phyloP scores from a whole-genome alignment of 345 rosid genomes.

The Populus nigra region DNA sequence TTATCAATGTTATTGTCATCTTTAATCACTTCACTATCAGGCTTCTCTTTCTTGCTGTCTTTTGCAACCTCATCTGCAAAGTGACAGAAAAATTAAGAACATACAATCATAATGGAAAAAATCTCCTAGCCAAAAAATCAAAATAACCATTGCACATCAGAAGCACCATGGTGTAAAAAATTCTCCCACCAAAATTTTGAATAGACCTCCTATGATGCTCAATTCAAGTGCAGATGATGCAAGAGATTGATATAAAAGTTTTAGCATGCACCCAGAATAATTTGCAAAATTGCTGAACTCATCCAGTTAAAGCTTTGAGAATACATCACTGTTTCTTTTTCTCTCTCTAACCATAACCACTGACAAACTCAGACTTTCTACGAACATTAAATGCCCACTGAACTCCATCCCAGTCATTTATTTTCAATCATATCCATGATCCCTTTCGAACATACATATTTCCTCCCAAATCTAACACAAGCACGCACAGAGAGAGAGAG shows the following conservation, averaged over 20 bases:
- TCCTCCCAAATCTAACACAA: not conserved
- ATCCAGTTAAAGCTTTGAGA: not conserved
- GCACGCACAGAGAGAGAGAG: not conserved
- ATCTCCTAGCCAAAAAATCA: not conserved
- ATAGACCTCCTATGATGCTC: not conserved
- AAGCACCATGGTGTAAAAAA: not conserved
- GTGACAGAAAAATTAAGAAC: constrained; percentile 3
- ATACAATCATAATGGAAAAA: constrained; percentile 5
- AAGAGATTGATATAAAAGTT: not conserved
- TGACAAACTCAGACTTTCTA: not conserved
- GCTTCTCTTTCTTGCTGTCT: constrained; percentile 41
- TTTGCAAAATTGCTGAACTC: not conserved
- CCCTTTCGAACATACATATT: not conserved
- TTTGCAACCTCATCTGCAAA: constrained; percentile 32
- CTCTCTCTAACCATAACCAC: not conserved
- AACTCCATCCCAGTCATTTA: not conserved
- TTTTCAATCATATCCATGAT: not conserved
- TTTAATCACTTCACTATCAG: constrained; percentile 39
- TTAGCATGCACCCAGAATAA: not conserved
- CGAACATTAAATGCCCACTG: not conserved
- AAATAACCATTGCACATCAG: not conserved
- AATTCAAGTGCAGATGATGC: not conserved
- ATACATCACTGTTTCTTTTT: not conserved
- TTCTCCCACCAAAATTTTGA: not conserved
- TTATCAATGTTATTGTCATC: constrained; percentile 51